Evolutionary conservation across 495 filamentous ascomycete genomes (phyloP), one percentile per base, ranked within the genome.

Genomic region (Astrocystis sublimbata): DNA sequence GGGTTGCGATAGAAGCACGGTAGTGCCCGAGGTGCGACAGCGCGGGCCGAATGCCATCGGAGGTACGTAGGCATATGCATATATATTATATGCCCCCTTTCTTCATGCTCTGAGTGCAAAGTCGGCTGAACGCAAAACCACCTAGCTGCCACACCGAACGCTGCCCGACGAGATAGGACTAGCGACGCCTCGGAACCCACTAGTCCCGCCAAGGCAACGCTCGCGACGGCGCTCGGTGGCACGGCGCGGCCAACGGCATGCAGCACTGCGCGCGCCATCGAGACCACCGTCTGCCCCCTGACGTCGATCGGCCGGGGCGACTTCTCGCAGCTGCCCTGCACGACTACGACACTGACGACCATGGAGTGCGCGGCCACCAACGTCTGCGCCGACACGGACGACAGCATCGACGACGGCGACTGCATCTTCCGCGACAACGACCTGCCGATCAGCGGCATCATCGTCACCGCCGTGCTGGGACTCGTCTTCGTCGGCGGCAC

Each of bases 401-500:
- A n/a, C n/a, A n/a, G n/a, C n/a, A n/a, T n/a, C n/a, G 68, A 76
- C 68, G 26, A 13, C 49, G 46, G 45, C 43, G 40, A 33, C 17
- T 84, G 82, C 77, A 80, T 83, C 75, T 66, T 67, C 62, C 69
- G 71, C 36, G 47, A 76, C 10, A 66, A 78, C 63, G 3, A 9
- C 4, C 71, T 81, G 8, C 69, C 64, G 57, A 56, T 68, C 0
- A 71, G 66, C 17, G 79, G 74, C 24, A 70, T 76, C 59, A 62
- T 82, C 66, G 71, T 81, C 50, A 74, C 77, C 54, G 68, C 79
- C 58, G 58, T 75, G 66, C 76, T 83, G 12, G 76, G 66, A 28
- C 28, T 65, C 15, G 68, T 60, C 45, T 51, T 80, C 46, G 68
- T 54, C 45, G 43, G 66, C 23, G 52, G 63, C 35, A 55, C 78